These are phyloP conservation scores for Stereocaulon alpinum DNA, from an alignment of 495 filamentous ascomycete genomes.

Conservation along the genomic window DNA sequence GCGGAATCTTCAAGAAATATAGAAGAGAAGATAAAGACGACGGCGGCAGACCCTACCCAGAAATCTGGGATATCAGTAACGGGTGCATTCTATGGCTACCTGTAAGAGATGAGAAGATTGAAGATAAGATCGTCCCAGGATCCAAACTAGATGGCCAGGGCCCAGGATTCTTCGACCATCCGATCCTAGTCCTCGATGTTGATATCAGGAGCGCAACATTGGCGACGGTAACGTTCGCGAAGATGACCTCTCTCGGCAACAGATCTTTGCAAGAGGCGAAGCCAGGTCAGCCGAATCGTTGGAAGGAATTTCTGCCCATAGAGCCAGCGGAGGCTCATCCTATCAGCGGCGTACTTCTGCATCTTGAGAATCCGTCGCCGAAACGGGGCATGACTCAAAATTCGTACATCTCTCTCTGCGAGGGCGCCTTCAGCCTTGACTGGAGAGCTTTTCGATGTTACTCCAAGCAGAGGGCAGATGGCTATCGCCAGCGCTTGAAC, in stretches of 20 bases:
- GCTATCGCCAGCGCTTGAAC: background rate
- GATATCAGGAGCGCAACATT: background rate
- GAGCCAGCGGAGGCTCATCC: background rate
- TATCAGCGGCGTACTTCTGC: background rate
- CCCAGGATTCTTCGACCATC: background rate
- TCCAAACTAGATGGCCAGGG: background rate
- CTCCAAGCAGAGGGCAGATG: constrained; percentile 1
- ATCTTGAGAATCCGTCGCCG: background rate
- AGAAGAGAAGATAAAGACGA: background rate
- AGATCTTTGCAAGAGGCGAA: background rate
- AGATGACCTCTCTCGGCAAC: background rate
- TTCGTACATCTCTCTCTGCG: background rate
- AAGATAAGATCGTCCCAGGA: background rate
- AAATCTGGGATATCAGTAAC: constrained; percentile 9
- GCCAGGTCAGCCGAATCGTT: too few species aligned
- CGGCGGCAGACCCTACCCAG: background rate
- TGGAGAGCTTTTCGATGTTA: constrained; percentile 3
- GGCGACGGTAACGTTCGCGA: background rate
- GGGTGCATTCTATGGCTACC: constrained; percentile 10
- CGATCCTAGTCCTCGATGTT: background rate
- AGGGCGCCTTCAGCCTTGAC: background rate
- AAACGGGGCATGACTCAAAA: background rate
- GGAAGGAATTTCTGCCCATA: background rate
- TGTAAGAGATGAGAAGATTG: background rate
- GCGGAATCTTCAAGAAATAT: background rate